Evolutionary conservation across 2,329 filamentous ascomycete species (phyloP).

Genomic region (Mycocentrospora acerina): DNA sequence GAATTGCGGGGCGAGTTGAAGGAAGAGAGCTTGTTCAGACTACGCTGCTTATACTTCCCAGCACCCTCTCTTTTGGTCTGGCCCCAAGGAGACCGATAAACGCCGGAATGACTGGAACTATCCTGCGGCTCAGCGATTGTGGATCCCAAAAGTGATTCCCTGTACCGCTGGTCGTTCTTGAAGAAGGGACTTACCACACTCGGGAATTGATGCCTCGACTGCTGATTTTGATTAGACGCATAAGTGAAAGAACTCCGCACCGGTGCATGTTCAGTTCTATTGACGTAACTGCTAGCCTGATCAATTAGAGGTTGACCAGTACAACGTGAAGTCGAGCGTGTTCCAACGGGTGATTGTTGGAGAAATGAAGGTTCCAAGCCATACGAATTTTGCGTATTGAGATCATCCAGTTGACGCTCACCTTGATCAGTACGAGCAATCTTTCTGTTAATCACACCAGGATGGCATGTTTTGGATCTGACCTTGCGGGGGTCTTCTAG

Average conservation of each 20-base stretch:
- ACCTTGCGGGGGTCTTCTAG: slow-evolving; percentile 30
- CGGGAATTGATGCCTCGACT: slow-evolving; percentile 19
- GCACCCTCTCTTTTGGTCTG: slow-evolving; percentile 4
- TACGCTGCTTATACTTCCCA: slow-evolving; percentile 25
- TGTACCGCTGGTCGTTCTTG: slow-evolving; percentile 18
- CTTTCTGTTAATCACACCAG: too few relatives aligned
- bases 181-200: slow-evolving; percentile 47
- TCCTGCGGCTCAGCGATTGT: slow-evolving; percentile 27
- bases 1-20: slow-evolving; percentile 32
- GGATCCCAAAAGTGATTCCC: slow-evolving; percentile 10
- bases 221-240: slow-evolving; percentile 9
- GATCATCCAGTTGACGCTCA: not conserved
- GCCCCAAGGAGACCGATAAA: slow-evolving; percentile 26
- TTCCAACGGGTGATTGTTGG: slow-evolving; percentile 16
- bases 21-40: slow-evolving; percentile 40
- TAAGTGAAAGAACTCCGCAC: slow-evolving; percentile 11
- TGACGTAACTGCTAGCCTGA: slow-evolving; percentile 7
- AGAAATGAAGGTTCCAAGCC: slow-evolving; percentile 18
- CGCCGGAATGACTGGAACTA: slow-evolving; percentile 31
- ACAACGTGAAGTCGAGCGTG: slow-evolving; percentile 1
- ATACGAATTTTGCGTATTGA: slow-evolving; percentile 9
- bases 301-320: not conserved
- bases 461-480: too few relatives aligned
- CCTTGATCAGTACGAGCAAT: not conserved
- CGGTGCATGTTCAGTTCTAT: slow-evolving; percentile 6